Base-by-base conservation (phyloP, 202 grass and related monocot species). In the Tripidium arundinaceum region DNA sequence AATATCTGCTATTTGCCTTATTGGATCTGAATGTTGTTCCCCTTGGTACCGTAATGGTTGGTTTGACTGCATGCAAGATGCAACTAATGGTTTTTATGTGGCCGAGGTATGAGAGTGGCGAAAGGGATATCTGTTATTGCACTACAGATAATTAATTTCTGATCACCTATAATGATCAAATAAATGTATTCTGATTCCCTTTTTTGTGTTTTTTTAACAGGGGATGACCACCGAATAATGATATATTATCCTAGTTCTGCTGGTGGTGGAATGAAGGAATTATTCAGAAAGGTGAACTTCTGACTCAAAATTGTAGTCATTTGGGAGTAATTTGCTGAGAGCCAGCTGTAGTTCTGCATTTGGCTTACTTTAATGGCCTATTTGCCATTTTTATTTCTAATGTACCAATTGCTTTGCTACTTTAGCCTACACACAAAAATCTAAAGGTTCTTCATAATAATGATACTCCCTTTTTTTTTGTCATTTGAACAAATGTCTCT, bases 211-310 rank as follows among this genome's bases (percentile, higher is more conserved):
- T 75, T 73, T 76, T 15, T 38, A 82, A 28, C 78, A 99, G 96
- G 96, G 46, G 96, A 99, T 83, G 88, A 99, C 49, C 96, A 99
- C 72, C 89, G 96, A 86, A 99, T 99, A 86, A 99, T 99, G 96
- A 98, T 98, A 82, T 98, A 98, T 70, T 98, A 98, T 86, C 96
- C 96, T 68, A 98, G 81, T 79, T 95, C 87, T 86, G 96, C 96
- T 89, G 96, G 96, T 22, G 90, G 96, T 66, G 96, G 96, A 84
- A 99, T 95, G 96, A 99, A 99, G 72, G 96, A 95, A 83, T 87
- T 99, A 72, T 99, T 99, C 80, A 85, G 96, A 72, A 99, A 99
- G 90, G 96, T 98, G 70, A 82, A 36, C 2, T 74, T 55, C 79
- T 84, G 60, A 55, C 66, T 75, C 31, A 50, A 26, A 47, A 79